Percentiles rank a stretch among this genome's conserved stretches.
These are phyloP conservation scores for Omphalotus guepiniiformis DNA, from an alignment of 768 basidiomycete genomes.

Conservation along the genomic window DNA sequence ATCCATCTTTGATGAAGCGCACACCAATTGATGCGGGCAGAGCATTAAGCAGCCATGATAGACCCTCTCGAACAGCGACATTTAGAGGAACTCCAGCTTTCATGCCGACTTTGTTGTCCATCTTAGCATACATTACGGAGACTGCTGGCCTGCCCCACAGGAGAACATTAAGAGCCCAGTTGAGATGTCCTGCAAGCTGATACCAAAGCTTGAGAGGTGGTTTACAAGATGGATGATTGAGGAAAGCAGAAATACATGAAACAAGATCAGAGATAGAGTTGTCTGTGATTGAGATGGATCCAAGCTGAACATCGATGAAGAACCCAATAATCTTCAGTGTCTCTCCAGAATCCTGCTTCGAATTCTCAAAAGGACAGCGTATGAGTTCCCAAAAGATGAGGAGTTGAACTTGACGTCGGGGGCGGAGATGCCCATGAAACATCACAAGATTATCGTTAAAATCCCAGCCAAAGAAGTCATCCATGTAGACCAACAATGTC, in stretches of 20 bases:
- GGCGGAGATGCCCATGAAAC: conserved; percentile 17
- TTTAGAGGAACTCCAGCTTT: conserved; percentile 11
- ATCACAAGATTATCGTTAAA: conserved; percentile 16
- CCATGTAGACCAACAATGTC: conserved; percentile 22
- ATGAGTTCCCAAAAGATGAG: conserved; percentile 24
- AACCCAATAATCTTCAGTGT: conserved; percentile 34
- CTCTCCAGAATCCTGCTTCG: conserved; percentile 22
- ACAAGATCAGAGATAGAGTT: conserved; percentile 17
- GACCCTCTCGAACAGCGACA: conserved; percentile 8
- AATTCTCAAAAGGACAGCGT: conserved; percentile 20
- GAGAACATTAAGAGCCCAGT: conserved; percentile 30
- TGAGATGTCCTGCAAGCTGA: conserved; percentile 25
- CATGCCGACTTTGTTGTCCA: neutral
- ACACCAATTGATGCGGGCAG: conserved; percentile 14
- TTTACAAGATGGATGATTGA: neutral
- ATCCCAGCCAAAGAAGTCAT: conserved; percentile 26
- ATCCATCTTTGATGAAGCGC: conserved; percentile 10
- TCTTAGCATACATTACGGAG: conserved; percentile 15
- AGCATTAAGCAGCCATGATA: conserved; percentile 13
- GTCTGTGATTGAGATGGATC: conserved; percentile 18
- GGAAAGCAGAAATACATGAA: conserved; percentile 4
- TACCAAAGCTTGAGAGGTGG: conserved; percentile 23
- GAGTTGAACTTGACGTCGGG: conserved; percentile 20
- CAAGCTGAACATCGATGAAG: conserved; percentile 22
- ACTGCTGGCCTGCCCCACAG: conserved; percentile 14